Evolutionary conservation across 78 protist genomes (phyloP), one percentile per base, ranked within the genome.

Genomic region (Mastigamoeba balamuthi): DNA sequence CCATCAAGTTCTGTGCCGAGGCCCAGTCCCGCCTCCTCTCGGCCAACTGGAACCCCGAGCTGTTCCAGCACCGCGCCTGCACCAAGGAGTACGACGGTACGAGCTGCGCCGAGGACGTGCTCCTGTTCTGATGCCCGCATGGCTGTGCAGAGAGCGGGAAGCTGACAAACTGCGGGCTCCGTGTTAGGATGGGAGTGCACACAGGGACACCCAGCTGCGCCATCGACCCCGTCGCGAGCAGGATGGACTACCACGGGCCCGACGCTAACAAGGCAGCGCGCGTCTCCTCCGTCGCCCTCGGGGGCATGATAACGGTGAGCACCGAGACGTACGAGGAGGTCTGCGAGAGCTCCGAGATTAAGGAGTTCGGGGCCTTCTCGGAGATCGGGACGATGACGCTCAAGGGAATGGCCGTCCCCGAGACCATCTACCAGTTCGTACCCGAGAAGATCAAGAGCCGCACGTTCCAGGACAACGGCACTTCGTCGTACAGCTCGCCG

Each of bases 11-110:
- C 42, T 38, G 72, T 10, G 40, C 76, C 29, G 52, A 29, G 58
- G 3, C 33, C 6, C 86, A 82, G 66, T 1, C 4, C n/a, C 28
- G 10, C 27, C 35, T 82, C 6, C 2, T 78, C 36, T 1, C 1
- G 29, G 69, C 76, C 4, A 3, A 41, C 37, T 82, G 86, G 86
- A 80, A 83, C 35, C 63, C 75, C 8, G 70, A 25, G 37, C 2
- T 67, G 6, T 3, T 67, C 5, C 2, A 67, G 25, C 40, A 67
- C 53, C 38, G 17, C 3, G 1, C 2, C 25, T 66, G 36, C n/a
- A 5, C 2, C 17, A 4, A 2, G 35, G 39, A 17, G 36, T 9
- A 63, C 9, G 66, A 63, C 30, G 58, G 58, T 48, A 48, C 17
- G 17, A 48, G 2, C 66, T 2, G 2, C 35, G 2, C 9, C 10